A percentile compares a stretch with the other conserved stretches of the same genome.
Conservation (phyloP, 305 asterid species). For the Rubia balearica region DNA sequence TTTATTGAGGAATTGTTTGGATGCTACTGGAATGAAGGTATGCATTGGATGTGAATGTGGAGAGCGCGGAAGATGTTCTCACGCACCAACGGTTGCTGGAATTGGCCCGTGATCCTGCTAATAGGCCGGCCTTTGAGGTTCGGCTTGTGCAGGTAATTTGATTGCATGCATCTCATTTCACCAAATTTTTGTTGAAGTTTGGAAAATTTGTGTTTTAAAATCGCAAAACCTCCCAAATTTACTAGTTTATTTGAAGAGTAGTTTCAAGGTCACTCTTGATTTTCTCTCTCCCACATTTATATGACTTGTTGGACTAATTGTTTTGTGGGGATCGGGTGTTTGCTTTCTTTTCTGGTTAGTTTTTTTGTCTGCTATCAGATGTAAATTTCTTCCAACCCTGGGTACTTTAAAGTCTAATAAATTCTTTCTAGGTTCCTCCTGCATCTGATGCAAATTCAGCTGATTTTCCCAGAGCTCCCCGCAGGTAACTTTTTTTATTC, state of each 20-base stretch:
- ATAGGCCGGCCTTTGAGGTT: conserved; percentile 87
- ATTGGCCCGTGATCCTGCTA: conserved; percentile 77
- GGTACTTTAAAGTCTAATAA: background rate
- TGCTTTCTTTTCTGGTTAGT: background rate
- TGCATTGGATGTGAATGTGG: conserved; percentile 89
- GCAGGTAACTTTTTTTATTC: conserved; percentile 22
- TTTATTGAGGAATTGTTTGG: conserved; percentile 19
- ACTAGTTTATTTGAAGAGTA: background rate
- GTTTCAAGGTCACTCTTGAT: background rate
- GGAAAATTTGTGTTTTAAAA: background rate
- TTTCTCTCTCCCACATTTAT: background rate
- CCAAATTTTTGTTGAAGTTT: background rate
- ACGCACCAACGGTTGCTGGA: conserved; percentile 74
- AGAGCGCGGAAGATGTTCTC: conserved; percentile 90
- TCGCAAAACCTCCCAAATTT: background rate
- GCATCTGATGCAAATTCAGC: conserved; percentile 23
- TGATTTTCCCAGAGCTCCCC: conserved; percentile 18
- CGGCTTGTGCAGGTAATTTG: conserved; percentile 80
- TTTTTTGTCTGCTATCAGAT: background rate
- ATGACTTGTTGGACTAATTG: background rate
- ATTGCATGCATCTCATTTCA: conserved; percentile 6
- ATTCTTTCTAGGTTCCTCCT: conserved; percentile 30
- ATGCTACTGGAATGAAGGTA: conserved; percentile 48
- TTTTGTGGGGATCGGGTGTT: background rate
- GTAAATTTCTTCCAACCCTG: background rate